A percentile compares a stretch with the other conserved stretches of the same genome.
phyloP scores from a whole-genome alignment of 805 yeast genomes.

The Cyberlindnera mississippiensis region DNA sequence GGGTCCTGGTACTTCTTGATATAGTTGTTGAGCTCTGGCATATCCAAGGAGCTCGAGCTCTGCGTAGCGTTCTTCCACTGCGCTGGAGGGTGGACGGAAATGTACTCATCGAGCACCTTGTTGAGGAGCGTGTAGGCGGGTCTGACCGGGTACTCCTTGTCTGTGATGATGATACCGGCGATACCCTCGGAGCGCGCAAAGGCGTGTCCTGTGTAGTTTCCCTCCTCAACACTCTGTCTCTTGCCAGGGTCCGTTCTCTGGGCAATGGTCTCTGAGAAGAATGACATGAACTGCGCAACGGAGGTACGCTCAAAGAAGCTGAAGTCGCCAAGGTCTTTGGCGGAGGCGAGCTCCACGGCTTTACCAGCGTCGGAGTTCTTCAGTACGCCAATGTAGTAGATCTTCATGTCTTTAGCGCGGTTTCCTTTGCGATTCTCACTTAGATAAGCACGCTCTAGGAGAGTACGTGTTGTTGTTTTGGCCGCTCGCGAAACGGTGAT shows the following conservation, averaged over 20 bases:
- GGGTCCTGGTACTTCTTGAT: conserved; percentile 92
- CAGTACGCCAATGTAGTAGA: conserved; percentile 84
- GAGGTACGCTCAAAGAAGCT: conserved; percentile 82
- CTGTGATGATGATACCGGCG: conserved; percentile 88
- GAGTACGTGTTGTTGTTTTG: conserved; percentile 1
- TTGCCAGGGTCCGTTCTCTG: conserved; percentile 85
- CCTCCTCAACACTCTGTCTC: conserved; percentile 91
- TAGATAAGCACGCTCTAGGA: background rate
- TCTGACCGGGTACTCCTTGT: conserved; percentile 93
- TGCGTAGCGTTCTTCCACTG: conserved; percentile 60
- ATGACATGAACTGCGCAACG: conserved; percentile 91
- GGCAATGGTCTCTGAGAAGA: conserved; percentile 87
- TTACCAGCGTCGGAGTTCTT: conserved; percentile 54
- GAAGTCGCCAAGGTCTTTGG: conserved; percentile 80
- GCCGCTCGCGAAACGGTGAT: background rate
- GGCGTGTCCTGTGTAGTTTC: conserved; percentile 83
- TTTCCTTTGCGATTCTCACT: background rate
- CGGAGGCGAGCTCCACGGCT: conserved; percentile 73
- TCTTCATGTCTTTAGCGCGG: conserved; percentile 54
- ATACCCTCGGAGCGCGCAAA: conserved; percentile 87
- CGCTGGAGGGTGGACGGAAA: conserved; percentile 70
- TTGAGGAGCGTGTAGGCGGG: conserved; percentile 93
- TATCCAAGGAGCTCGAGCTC: conserved; percentile 42
- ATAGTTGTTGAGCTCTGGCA: conserved; percentile 62
- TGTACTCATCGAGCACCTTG: conserved; percentile 86